phyloP scores from a whole-genome alignment of 441 rosid genomes.

The Populus hybrid region DNA sequence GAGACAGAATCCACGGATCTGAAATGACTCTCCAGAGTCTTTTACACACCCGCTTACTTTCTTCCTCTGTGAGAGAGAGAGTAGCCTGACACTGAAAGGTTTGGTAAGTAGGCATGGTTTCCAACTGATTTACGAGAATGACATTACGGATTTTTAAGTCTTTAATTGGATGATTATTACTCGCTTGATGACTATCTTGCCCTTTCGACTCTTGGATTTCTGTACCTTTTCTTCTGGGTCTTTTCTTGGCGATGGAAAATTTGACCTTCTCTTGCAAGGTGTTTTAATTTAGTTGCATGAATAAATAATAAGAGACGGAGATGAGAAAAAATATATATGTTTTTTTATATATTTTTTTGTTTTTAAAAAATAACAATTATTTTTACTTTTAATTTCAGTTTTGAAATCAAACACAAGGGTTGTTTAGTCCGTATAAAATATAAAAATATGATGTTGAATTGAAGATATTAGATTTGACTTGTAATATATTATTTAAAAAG shows the following conservation, averaged over 20 bases:
- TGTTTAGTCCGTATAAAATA: not conserved
- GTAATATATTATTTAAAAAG: not conserved
- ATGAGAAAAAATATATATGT: no score
- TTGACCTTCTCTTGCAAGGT: not conserved
- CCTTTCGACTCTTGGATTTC: not conserved
- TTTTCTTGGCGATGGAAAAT: not conserved
- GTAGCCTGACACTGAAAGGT: not conserved
- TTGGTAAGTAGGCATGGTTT: not conserved
- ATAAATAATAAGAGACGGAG: no score
- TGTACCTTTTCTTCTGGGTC: not conserved
- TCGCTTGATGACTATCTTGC: no score
- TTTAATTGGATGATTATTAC: no score
- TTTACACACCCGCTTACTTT: constrained; percentile 21
- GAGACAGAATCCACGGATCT: constrained; percentile 49
- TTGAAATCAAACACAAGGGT: not conserved
- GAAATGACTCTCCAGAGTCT: constrained; percentile 28
- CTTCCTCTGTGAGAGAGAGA: not conserved
- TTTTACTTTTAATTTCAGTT: not conserved
- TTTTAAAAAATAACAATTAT: no score
- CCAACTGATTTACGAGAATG: not conserved
- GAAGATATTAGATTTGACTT: not conserved
- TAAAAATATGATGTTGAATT: no score
- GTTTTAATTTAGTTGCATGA: no score
- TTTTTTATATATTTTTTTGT: no score
- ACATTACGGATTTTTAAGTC: not conserved